Evolutionary conservation across 768 basidiomycete genomes (phyloP).

Genomic region (Coprinopsis marcescibilis): DNA sequence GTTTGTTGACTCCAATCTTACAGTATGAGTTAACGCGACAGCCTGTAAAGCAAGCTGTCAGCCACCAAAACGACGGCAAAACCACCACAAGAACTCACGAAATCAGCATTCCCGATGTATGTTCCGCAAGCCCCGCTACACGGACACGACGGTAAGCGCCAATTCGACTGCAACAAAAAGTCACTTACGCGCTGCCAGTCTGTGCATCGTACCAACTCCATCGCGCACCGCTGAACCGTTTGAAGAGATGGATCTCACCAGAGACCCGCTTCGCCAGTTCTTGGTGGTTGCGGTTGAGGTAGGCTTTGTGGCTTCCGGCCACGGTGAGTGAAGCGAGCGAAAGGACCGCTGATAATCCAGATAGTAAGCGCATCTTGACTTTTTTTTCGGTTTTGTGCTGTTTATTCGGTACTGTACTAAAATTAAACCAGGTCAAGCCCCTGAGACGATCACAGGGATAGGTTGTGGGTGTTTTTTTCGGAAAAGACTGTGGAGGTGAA

Average conservation of each 20-base stretch:
- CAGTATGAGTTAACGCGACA: constrained; percentile 44
- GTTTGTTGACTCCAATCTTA: constrained; percentile 16
- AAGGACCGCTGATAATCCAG: constrained; percentile 3
- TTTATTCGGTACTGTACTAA: too few relatives aligned
- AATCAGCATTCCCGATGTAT: constrained; percentile 33
- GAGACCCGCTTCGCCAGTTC: constrained; percentile 19
- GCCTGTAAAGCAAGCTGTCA: constrained; percentile 28
- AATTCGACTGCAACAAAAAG: background rate
- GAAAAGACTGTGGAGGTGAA: background rate
- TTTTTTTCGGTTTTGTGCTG: background rate
- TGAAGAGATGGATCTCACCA: constrained; percentile 3
- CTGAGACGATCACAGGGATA: too few relatives aligned
- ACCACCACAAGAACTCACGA: constrained; percentile 10
- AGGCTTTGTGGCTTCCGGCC: constrained; percentile 4
- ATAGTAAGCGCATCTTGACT: background rate
- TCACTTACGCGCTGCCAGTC: constrained; percentile 3
- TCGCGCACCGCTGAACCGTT: constrained; percentile 18
- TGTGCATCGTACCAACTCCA: constrained; percentile 26
- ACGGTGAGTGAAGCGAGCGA: background rate
- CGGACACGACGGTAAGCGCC: background rate
- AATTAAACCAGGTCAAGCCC: too few relatives aligned
- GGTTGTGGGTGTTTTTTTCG: background rate
- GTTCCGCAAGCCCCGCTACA: constrained; percentile 54
- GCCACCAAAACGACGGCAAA: constrained; percentile 2
- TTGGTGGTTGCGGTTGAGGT: constrained; percentile 16